Evolutionary conservation across 345 rosid species (phyloP), one percentile per base, ranked within the genome.

Genomic region (Bruguiera sexangula): DNA sequence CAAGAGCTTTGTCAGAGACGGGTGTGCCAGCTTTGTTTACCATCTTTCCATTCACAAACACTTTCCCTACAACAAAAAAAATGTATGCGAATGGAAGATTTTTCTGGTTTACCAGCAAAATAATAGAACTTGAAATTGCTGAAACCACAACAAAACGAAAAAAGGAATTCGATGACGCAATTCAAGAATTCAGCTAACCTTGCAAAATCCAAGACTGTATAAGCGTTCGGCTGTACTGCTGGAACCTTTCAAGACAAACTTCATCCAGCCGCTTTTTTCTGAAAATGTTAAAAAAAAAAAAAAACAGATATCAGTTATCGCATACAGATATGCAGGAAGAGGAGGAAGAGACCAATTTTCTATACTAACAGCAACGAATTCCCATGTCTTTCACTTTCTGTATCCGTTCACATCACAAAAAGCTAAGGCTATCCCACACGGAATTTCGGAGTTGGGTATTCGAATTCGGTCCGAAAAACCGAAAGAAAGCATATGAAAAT

Each of bases 161-260:
- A 46, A 11, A 8, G 18, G 36, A 53, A 56, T 3, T 56, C 19
- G 58, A 8, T 19, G 7, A 21, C 5, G 65, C 67, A 67, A 62
- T 64, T 62, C 34, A 68, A 75, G 66, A 75, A 65, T 19, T 30
- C 43, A 66, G 27, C 59, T 62, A 73, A 89, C 98, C 99, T 87
- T 92, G 99, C 73, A 92, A 50, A 63, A 95, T 90, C 96, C 99
- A 92, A 24, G 99, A 90, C 69, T 95, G 97, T 72, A 90, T 84
- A 16, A 77, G 76, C 2, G 90, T 78, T 68, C 98, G 89, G 73
- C 98, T 95, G 71, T 92, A 87, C 64, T 90, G 94, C 80, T 90
- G 80, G 82, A 78, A 95, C 85, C 98, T 90, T 80, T 95, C 98
- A 5, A 90, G 83, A 73, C 98, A 95, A 30, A 91, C 73, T 80